Conservation (phyloP, 805 yeast genomes). For the Spencermartinsiella europaea region DNA sequence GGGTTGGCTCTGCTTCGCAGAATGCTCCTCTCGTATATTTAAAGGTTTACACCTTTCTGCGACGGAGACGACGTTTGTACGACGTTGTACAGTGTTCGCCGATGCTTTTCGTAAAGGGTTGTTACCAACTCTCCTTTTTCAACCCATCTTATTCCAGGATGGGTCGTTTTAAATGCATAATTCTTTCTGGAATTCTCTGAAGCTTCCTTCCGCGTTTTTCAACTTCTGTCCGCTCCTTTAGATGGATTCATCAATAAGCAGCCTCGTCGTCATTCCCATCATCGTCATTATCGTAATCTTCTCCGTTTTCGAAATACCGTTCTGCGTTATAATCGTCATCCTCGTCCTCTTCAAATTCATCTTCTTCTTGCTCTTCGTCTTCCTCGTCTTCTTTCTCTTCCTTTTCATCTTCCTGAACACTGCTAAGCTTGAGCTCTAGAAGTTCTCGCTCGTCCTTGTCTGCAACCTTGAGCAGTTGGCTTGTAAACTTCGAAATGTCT, state of each 20-base stretch:
- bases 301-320: constrained; percentile 69
- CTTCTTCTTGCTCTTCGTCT: constrained; percentile 41
- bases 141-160: too few species aligned
- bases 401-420: constrained; percentile 30
- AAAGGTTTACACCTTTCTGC: too few species aligned
- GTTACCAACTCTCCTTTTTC: too few species aligned
- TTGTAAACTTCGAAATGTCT: constrained; percentile 34
- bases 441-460: constrained; percentile 26
- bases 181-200: too few species aligned
- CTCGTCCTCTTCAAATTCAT: constrained; percentile 59
- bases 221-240: too few species aligned
- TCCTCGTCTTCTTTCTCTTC: constrained; percentile 38
- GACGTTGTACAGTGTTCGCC: too few species aligned
- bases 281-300: constrained; percentile 47
- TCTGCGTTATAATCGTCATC: constrained; percentile 79
- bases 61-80: too few species aligned
- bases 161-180: too few species aligned
- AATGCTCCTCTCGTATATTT: too few species aligned
- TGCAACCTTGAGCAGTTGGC: constrained; percentile 34
- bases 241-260: constrained; percentile 61
- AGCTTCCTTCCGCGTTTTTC: too few species aligned
- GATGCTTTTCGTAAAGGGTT: too few species aligned
- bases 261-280: constrained; percentile 60
- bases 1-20: too few species aligned
- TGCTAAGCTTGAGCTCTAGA: constrained; percentile 13